These are phyloP conservation scores for Mycena alexandri DNA, from an alignment of 768 basidiomycete genomes.

Conservation along the genomic window DNA sequence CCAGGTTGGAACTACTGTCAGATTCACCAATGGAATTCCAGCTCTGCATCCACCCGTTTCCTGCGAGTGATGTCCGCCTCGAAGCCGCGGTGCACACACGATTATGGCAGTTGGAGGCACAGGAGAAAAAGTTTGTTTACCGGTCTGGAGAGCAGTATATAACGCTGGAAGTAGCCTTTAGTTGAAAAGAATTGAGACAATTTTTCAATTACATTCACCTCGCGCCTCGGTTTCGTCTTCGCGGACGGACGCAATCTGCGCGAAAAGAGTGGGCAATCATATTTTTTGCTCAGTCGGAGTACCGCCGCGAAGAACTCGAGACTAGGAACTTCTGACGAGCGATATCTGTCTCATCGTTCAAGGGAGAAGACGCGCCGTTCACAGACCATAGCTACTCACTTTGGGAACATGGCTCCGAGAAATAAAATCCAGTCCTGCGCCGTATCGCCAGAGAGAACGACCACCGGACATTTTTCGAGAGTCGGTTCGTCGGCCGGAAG, in stretches of 20 bases:
- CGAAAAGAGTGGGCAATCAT: constrained; percentile 4
- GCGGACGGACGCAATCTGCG: constrained; percentile 20
- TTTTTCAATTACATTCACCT: too few species aligned
- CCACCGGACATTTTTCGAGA: constrained; percentile 49
- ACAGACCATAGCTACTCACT: neutral
- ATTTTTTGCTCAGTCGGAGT: constrained; percentile 2
- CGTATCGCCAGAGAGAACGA: constrained; percentile 49
- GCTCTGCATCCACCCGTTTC: constrained; percentile 14
- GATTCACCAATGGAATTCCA: neutral
- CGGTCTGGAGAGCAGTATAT: neutral
- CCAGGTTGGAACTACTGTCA: neutral
- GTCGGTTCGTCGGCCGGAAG: constrained; percentile 46
- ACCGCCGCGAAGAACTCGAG: neutral
- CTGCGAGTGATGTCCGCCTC: neutral
- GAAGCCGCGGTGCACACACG: neutral
- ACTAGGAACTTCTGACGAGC: neutral
- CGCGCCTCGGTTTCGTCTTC: too few species aligned
- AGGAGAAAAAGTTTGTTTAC: constrained; percentile 3
- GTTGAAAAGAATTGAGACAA: too few species aligned
- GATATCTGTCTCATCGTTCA: neutral
- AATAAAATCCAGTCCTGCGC: constrained; percentile 50
- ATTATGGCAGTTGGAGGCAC: neutral
- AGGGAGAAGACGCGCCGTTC: neutral
- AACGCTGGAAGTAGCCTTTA: too few species aligned
- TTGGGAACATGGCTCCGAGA: constrained; percentile 47